A percentile compares a stretch with the other conserved stretches of the same genome.
phyloP scores from a whole-genome alignment of 106 monocot genomes.

The Dendrobium officinale region DNA sequence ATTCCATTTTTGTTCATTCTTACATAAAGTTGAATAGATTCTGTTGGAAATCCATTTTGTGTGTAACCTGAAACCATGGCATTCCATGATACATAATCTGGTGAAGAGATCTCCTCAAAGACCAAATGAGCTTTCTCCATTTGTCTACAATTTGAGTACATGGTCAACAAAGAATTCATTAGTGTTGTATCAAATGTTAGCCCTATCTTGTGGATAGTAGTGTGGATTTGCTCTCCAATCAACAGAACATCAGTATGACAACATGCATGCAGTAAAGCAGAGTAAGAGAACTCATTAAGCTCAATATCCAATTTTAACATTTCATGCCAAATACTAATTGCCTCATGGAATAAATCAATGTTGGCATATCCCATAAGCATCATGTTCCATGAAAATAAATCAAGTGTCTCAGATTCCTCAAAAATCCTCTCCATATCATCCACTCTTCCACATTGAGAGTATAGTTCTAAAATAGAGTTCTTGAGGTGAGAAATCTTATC shows the following conservation, averaged over 20 bases:
- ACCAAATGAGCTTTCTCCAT: slow-evolving; percentile 16
- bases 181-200: slow-evolving; percentile 25
- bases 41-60: slow-evolving; percentile 30
- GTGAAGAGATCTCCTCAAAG: slow-evolving; percentile 25
- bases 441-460: slow-evolving; percentile 17
- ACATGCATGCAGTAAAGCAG: slow-evolving; percentile 30
- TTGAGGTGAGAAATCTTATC: slow-evolving; percentile 7
- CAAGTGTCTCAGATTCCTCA: slow-evolving; percentile 8
- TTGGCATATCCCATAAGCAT: slow-evolving; percentile 24
- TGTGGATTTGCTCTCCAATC: slow-evolving; percentile 26
- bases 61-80: slow-evolving; percentile 37
- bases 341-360: slow-evolving; percentile 8
- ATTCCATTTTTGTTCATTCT: slow-evolving; percentile 16
- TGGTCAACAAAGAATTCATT: slow-evolving; percentile 36
- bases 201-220: slow-evolving; percentile 21
- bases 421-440: slow-evolving; percentile 37
- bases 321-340: slow-evolving; percentile 17
- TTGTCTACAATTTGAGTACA: slow-evolving; percentile 23
- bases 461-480: slow-evolving; percentile 31
- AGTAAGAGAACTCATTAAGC: slow-evolving; percentile 35
- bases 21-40: slow-evolving; percentile 17
- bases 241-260: background rate
- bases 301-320: slow-evolving; percentile 14
- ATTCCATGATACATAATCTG: slow-evolving; percentile 37
- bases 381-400: slow-evolving; percentile 31